phyloP scores from a whole-genome alignment of 1,284 basidiomycete genomes.

The Clitocybe nebularis region DNA sequence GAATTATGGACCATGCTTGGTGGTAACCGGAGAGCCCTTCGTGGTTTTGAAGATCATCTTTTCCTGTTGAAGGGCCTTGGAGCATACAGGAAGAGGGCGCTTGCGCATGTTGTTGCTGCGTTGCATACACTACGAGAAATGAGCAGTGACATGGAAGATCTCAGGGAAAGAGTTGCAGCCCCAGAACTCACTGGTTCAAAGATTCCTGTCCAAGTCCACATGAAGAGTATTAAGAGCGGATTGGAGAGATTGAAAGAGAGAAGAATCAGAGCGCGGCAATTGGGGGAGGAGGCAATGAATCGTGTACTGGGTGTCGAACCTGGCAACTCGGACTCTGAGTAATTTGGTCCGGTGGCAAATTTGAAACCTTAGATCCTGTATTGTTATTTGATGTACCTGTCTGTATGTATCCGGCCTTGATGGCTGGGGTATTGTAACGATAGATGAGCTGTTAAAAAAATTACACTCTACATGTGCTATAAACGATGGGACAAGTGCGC shows the following conservation, averaged over 20 bases:
- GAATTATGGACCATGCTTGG: slow-evolving; percentile 67
- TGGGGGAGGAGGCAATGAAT: slow-evolving; percentile 33
- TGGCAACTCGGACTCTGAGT: neutral
- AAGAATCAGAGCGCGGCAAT: slow-evolving; percentile 38
- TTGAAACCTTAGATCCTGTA: no score
- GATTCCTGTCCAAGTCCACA: slow-evolving; percentile 67
- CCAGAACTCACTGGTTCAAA: slow-evolving; percentile 54
- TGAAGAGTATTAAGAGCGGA: slow-evolving; percentile 62
- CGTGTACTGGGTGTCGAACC: slow-evolving; percentile 24
- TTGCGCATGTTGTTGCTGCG: slow-evolving; percentile 57
- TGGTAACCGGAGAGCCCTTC: slow-evolving; percentile 46
- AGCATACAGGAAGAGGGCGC: slow-evolving; percentile 53
- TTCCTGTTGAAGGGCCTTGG: slow-evolving; percentile 49
- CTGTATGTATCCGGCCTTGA: no score
- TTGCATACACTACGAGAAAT: slow-evolving; percentile 56
- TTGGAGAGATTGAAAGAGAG: slow-evolving; percentile 60
- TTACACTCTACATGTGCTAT: no score
- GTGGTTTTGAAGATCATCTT: slow-evolving; percentile 46
- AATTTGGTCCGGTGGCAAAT: no score
- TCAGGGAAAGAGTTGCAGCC: slow-evolving; percentile 62
- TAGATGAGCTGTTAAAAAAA: no score
- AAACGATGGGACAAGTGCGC: no score
- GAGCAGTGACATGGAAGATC: slow-evolving; percentile 69
- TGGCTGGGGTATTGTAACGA: no score
- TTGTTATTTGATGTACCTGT: neutral